These are phyloP conservation scores for Aegilops tauschii DNA, from an alignment of 176 grass and related monocot genomes.

Conservation along the genomic window DNA sequence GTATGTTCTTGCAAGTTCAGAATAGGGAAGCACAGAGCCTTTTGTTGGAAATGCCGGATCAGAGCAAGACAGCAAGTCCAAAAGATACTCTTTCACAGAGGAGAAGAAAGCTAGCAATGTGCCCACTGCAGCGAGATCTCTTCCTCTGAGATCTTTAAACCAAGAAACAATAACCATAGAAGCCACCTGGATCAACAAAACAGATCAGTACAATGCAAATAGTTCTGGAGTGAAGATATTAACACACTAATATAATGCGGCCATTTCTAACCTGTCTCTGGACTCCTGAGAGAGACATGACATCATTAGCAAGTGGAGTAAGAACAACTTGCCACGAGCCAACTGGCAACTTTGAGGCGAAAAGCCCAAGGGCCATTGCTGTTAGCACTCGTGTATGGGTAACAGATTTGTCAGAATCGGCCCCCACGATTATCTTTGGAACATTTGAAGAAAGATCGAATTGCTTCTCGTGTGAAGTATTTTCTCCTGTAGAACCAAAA, in stretches of 20 bases:
- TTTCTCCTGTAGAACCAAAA: constrained; percentile 67
- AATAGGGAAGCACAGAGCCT: constrained; percentile 70
- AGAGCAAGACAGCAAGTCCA: constrained; percentile 82
- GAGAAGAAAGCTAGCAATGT: constrained; percentile 59
- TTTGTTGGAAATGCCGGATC: constrained; percentile 95
- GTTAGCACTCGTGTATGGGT: constrained; percentile 86
- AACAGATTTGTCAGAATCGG: constrained; percentile 94
- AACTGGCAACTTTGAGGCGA: constrained; percentile 82
- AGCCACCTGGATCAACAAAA: constrained; percentile 47
- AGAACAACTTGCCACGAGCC: constrained; percentile 76
- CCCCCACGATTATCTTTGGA: constrained; percentile 75
- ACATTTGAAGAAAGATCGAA: constrained; percentile 50
- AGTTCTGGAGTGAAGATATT: constrained; percentile 6
- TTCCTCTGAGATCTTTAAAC: constrained; percentile 83
- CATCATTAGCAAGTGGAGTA: constrained; percentile 56
- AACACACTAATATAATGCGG: constrained; percentile 1
- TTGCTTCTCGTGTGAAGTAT: constrained; percentile 46
- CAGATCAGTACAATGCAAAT: background rate
- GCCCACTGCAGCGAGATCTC: constrained; percentile 39
- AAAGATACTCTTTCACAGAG: constrained; percentile 70
- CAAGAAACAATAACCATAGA: constrained; percentile 94
- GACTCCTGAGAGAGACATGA: constrained; percentile 84
- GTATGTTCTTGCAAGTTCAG: constrained; percentile 93
- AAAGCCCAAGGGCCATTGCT: constrained; percentile 82
- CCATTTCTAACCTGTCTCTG: constrained; percentile 77